These are phyloP conservation scores for Hanseniaspora uvarum DNA, from an alignment of 1,139 yeast genomes.

Conservation along the genomic window DNA sequence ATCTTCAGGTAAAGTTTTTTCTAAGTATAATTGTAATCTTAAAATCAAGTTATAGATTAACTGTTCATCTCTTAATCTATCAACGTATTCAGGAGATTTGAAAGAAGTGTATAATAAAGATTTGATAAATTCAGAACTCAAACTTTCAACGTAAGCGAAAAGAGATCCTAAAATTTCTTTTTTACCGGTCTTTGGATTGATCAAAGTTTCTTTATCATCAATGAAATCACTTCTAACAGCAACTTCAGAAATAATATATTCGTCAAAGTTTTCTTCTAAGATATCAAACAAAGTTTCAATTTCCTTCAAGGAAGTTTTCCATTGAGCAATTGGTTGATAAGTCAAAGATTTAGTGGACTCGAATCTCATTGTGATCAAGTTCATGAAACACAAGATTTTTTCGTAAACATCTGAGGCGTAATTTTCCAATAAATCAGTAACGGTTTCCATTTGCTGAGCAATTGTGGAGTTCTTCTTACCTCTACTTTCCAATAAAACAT, in stretches of 20 bases:
- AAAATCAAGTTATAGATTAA: slow-evolving; percentile 64
- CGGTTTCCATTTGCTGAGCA: slow-evolving; percentile 59
- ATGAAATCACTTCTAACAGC: slow-evolving; percentile 72
- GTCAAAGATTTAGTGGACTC: slow-evolving; percentile 62
- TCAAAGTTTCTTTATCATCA: slow-evolving; percentile 57
- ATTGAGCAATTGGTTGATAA: slow-evolving; percentile 70
- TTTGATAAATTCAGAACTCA: slow-evolving; percentile 87
- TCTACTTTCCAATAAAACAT: slow-evolving; percentile 72
- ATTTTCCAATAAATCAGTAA: slow-evolving; percentile 50
- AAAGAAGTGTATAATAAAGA: slow-evolving; percentile 86
- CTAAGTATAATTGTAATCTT: slow-evolving; percentile 79
- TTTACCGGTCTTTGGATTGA: slow-evolving; percentile 52
- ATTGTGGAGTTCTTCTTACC: slow-evolving; percentile 93
- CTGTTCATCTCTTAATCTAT: slow-evolving; percentile 80
- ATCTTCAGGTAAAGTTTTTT: slow-evolving; percentile 45
- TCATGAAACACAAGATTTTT: slow-evolving; percentile 63
- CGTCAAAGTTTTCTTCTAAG: slow-evolving; percentile 49
- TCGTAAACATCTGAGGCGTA: slow-evolving; percentile 58
- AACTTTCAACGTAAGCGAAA: slow-evolving; percentile 77
- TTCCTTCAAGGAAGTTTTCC: slow-evolving; percentile 64
- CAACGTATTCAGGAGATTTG: slow-evolving; percentile 87
- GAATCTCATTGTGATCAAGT: slow-evolving; percentile 79
- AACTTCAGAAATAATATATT: slow-evolving; percentile 65
- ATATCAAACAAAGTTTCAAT: slow-evolving; percentile 52
- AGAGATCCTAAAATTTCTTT: slow-evolving; percentile 74